Evolutionary conservation across 2,329 filamentous ascomycete genomes (phyloP).

Genomic region (Trichoderma sp.): DNA sequence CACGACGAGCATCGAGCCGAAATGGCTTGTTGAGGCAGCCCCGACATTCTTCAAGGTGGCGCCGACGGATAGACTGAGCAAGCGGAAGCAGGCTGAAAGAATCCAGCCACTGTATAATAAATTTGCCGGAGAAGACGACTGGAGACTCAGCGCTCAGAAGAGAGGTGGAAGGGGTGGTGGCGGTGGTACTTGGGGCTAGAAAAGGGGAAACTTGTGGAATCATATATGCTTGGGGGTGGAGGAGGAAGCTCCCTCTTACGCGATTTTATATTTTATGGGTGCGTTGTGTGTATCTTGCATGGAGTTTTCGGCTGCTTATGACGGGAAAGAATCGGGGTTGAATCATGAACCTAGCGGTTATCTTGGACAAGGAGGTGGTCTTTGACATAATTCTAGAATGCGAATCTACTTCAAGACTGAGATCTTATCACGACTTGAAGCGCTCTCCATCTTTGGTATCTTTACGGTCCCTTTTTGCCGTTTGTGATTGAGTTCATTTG

Average conservation of each 20-base stretch:
- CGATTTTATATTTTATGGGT: not conserved
- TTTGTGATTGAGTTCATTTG: not conserved
- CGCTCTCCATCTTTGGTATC: not conserved
- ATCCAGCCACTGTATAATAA: conserved; percentile 96
- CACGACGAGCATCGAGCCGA: conserved; percentile 90
- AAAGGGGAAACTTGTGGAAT: not conserved
- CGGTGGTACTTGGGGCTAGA: conserved; percentile 84
- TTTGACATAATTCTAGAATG: not conserved
- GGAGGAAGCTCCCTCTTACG: not conserved
- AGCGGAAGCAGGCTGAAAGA: conserved; percentile 89
- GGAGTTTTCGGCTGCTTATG: not conserved
- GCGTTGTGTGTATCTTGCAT: not conserved
- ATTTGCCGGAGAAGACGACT: conserved; percentile 90
- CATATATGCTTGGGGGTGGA: not conserved
- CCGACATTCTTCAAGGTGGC: conserved; percentile 99
- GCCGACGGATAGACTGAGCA: conserved; percentile 79
- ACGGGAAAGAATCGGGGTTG: not conserved
- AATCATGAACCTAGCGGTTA: not conserved
- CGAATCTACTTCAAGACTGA: not conserved
- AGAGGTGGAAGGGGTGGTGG: conserved; percentile 82
- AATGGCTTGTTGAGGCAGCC: conserved; percentile 92
- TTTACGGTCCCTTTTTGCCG: not conserved
- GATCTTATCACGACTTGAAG: not conserved
- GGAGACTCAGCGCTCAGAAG: conserved; percentile 86
- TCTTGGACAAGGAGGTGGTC: not conserved